A percentile compares a stretch with the other conserved stretches of the same genome.
Evolutionary conservation across 306 rosid species (phyloP).

Genomic region (Psophocarpus tetragonolobus): DNA sequence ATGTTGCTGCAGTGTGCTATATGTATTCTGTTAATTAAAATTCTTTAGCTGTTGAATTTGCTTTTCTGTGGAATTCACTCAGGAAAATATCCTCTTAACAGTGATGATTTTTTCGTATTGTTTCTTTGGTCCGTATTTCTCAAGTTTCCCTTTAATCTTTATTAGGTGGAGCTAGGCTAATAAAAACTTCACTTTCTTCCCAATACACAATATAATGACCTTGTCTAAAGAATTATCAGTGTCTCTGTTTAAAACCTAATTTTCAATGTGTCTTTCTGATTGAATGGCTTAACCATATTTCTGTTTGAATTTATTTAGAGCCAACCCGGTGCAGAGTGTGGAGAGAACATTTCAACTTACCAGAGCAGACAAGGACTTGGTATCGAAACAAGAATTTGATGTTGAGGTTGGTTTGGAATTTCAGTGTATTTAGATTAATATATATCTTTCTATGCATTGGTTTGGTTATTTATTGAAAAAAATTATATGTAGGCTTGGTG

Average conservation of each 20-base stretch:
- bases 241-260: background rate
- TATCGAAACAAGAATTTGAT: conserved; percentile 75
- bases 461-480: conserved; percentile 27
- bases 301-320: conserved; percentile 49
- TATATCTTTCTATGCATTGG: conserved; percentile 5
- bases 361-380: conserved; percentile 73
- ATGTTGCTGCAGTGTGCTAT: background rate
- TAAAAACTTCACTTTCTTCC: conserved; percentile 9
- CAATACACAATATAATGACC: conserved; percentile 6
- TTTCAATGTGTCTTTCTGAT: conserved; percentile 13
- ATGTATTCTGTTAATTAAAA: conserved; percentile 8
- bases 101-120: background rate
- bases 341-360: conserved; percentile 85
- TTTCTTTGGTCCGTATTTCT: background rate
- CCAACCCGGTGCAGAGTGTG: conserved; percentile 83
- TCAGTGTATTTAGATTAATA: conserved; percentile 23
- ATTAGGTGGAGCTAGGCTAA: conserved; percentile 1
- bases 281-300: conserved; percentile 24
- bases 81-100: background rate
- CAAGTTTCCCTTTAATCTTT: background rate
- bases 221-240: background rate
- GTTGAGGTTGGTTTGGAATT: conserved; percentile 72
- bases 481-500: conserved; percentile 81
- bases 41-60: background rate
- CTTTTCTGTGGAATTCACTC: conserved; percentile 21